Percentiles rank a stretch among this genome's conserved stretches.
These are phyloP conservation scores for Fonsecaea nubica DNA, from an alignment of 2,329 filamentous ascomycete species.

Conservation along the genomic window DNA sequence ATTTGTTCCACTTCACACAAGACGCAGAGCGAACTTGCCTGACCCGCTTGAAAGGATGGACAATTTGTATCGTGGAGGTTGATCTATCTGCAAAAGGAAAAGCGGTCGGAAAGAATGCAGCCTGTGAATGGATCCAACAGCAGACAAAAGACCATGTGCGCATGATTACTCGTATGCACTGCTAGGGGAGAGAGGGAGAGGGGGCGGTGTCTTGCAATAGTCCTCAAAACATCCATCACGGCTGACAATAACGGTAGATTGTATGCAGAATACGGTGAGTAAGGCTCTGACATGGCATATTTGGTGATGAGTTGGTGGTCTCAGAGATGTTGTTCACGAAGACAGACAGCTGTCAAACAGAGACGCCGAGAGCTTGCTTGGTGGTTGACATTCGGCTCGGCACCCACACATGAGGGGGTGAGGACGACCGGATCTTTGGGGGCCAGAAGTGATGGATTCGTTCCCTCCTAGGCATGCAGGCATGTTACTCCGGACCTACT, in stretches of 20 bases:
- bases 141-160: neutral
- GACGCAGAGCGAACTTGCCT: neutral
- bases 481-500: no score
- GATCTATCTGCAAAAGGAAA: neutral
- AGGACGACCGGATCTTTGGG: no score
- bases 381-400: no score
- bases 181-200: neutral
- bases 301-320: no score
- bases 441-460: no score
- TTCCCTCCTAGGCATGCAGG: no score
- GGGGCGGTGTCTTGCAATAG: conserved; percentile 1
- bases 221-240: conserved; percentile 2
- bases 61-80: neutral
- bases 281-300: conserved; percentile 8
- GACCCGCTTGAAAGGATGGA: neutral
- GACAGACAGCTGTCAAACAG: no score
- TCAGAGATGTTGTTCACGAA: neutral
- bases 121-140: conserved; percentile 11
- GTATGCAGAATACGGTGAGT: neutral
- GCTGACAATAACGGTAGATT: neutral
- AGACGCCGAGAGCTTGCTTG: no score
- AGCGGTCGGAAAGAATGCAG: neutral
- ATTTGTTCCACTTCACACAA: neutral
- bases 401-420: no score
- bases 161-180: neutral